A percentile compares a stretch with the other conserved stretches of the same genome.
These are phyloP conservation scores for Omphalotus olearius DNA, from an alignment of 1,284 basidiomycete genomes.

Conservation along the genomic window DNA sequence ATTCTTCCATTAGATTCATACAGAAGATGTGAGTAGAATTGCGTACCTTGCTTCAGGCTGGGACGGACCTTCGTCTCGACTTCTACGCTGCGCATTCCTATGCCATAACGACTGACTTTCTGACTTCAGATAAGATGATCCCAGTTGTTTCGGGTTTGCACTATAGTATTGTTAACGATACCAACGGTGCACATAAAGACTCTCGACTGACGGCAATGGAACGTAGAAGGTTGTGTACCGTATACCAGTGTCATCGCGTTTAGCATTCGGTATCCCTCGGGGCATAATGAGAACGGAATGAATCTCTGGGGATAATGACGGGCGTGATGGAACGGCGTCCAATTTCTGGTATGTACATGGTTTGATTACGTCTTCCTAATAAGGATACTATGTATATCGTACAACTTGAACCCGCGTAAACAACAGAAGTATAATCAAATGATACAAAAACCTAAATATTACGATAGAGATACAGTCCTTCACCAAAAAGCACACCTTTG, in stretches of 20 bases:
- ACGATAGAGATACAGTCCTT: conserved; percentile 2
- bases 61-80: conserved; percentile 38
- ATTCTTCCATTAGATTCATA: conserved; percentile 25
- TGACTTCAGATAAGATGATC: conserved; percentile 68
- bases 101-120: conserved; percentile 71
- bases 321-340: neutral
- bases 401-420: no score
- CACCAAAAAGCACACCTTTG: conserved; percentile 52
- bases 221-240: conserved; percentile 78
- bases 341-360: neutral
- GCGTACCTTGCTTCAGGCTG: conserved; percentile 41
- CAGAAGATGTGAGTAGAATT: conserved; percentile 8
- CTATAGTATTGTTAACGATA: conserved; percentile 29
- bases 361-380: neutral
- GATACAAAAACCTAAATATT: neutral
- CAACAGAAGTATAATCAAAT: neutral
- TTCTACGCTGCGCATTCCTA: conserved; percentile 53
- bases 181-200: neutral
- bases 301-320: no score
- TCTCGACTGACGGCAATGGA: conserved; percentile 59
- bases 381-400: neutral
- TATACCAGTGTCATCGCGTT: conserved; percentile 74
- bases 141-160: conserved; percentile 71
- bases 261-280: conserved; percentile 72
- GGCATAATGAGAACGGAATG: conserved; percentile 45